A percentile compares a stretch with the other conserved stretches of the same genome.
phyloP scores from a whole-genome alignment of 192 early-diverging fungal species.

The Podila epigama region DNA sequence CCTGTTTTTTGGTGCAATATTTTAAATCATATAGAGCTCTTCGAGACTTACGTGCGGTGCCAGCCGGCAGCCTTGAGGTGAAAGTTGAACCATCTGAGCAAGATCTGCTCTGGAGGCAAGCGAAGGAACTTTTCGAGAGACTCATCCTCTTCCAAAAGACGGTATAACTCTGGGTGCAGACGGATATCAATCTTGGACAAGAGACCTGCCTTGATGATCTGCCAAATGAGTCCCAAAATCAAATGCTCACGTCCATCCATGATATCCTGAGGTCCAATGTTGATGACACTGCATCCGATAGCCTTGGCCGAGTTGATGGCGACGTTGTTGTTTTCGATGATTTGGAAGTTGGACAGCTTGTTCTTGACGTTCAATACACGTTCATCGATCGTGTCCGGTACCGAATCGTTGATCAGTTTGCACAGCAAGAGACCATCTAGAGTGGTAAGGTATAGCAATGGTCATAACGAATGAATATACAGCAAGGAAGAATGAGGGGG shows the following conservation, averaged over 20 bases:
- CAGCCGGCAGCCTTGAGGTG: constrained; percentile 95
- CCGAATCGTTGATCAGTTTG: constrained; percentile 98
- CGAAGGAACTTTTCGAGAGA: constrained; percentile 93
- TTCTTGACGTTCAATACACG: constrained; percentile 91
- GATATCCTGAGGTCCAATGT: constrained; percentile 97
- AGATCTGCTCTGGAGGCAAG: constrained; percentile 94
- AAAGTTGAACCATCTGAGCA: constrained; percentile 99
- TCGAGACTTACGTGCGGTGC: constrained; percentile 63
- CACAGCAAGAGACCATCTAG: constrained; percentile 90
- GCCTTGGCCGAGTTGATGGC: constrained; percentile 99
- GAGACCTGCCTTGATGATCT: constrained; percentile 98
- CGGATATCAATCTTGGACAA: constrained; percentile 98
- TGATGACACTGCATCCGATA: constrained; percentile 97
- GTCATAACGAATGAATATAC: background rate
- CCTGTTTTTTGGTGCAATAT: background rate
- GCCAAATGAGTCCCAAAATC: constrained; percentile 97
- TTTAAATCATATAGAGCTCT: background rate
- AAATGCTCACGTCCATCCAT: constrained; percentile 97
- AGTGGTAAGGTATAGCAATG: background rate
- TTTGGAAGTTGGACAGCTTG: constrained; percentile 93
- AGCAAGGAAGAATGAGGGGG: no score
- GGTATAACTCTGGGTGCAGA: constrained; percentile 96
- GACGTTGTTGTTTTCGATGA: constrained; percentile 99
- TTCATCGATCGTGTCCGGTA: constrained; percentile 98
- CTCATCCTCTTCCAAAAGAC: constrained; percentile 92